Evolutionary conservation across 2,329 filamentous ascomycete genomes (phyloP), one percentile per base, ranked within the genome.

Genomic region (Fusarium coffeatum): DNA sequence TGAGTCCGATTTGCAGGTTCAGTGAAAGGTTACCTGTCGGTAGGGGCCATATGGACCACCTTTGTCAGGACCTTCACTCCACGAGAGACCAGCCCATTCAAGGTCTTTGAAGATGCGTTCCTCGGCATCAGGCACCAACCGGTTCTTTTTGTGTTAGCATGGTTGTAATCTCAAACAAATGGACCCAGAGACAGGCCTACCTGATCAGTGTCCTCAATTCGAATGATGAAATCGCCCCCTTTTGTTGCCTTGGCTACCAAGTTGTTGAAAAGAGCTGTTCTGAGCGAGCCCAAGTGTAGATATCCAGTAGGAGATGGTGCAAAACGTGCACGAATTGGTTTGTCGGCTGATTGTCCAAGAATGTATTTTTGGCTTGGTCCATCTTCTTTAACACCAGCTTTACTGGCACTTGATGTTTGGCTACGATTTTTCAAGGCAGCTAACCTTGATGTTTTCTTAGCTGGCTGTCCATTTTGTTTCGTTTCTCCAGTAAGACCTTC

Each of bases 211-310:
- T 99, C 96, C 82, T 99, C 96, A 68, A 99, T 90, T 12, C 96
- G 89, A 51, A 99, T 83, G 13, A 99, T 81, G 75, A 99, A 99
- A 78, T 97, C 92, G 9, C 96, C 96, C 7, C 92, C 90, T 5
- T 76, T 76, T 0, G 96, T 97, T 5, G 91, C 89, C 75, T 90
- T 92, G 1, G 96, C 94, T n/a, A 97, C 86, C 7, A 99, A 83
- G 72, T 95, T 98, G 76, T 97, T 98, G 83, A 94, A 98, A n/a
- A 99, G 81, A 0, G 97, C 97, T 1, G 96, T 99, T 62, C 96
- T 87, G 37, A 99, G 80, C 1, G 94, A 97, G 6, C 96, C 96
- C 15, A 99, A 85, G 80, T 99, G 96, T 25, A 99, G 86, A 75
- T 95, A 94, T 2, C 96, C 96, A 0, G 96, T 99, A 0, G 96